A percentile compares a stretch with the other conserved stretches of the same genome.
These are phyloP conservation scores for Panaeolus cyanescens DNA, from an alignment of 768 basidiomycete genomes.

Conservation along the genomic window DNA sequence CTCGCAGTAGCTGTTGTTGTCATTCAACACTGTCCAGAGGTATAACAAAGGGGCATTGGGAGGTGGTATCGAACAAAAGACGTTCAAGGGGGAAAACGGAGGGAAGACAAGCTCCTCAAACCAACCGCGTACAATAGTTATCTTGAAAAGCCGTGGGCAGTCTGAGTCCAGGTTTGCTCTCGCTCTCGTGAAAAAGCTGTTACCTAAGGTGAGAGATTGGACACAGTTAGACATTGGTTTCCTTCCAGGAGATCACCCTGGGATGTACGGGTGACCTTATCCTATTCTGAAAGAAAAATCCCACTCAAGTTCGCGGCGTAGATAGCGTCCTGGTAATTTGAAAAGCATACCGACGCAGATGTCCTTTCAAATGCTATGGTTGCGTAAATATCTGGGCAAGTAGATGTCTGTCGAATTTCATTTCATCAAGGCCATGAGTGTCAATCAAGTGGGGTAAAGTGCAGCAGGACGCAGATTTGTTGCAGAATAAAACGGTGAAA, in stretches of 20 bases:
- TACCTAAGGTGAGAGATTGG: neutral
- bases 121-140: neutral
- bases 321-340: neutral
- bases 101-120: neutral
- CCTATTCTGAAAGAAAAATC: slow-evolving; percentile 7
- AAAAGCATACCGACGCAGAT: too few species aligned
- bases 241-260: neutral
- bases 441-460: neutral
- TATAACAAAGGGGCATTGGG: neutral
- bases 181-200: neutral
- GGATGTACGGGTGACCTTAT: neutral
- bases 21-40: neutral
- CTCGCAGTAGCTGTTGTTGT: neutral
- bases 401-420: slow-evolving; percentile 33
- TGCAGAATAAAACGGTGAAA: too few species aligned
- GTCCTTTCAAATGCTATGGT: too few species aligned
- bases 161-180: neutral
- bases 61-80: neutral
- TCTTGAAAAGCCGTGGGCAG: neutral
- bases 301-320: neutral
- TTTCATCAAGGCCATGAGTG: slow-evolving; percentile 28
- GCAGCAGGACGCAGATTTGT: too few species aligned
- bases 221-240: neutral
- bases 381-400: slow-evolving; percentile 16
- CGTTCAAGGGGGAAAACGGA: neutral